phyloP scores from a whole-genome alignment of 2,329 filamentous ascomycete genomes.

The Harringtonia aguacate region DNA sequence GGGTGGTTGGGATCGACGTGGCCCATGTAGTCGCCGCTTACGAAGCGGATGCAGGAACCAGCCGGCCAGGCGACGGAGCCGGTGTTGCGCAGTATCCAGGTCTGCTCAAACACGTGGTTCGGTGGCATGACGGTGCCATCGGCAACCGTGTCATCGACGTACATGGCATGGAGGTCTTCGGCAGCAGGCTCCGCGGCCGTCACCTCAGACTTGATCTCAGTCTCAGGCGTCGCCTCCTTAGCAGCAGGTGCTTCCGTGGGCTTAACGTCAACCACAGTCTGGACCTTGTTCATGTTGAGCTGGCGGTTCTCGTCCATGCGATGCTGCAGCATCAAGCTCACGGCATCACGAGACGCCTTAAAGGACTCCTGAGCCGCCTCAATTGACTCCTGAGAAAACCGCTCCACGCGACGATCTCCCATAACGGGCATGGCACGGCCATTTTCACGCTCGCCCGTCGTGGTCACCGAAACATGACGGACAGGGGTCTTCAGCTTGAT shows the following conservation, averaged over 20 bases:
- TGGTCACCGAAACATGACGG: conserved; percentile 77
- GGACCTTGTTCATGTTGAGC: conserved; percentile 18
- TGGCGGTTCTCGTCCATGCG: neutral
- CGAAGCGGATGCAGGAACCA: conserved; percentile 81
- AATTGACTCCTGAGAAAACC: neutral
- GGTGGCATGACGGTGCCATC: conserved; percentile 67
- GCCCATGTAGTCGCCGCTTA: conserved; percentile 95
- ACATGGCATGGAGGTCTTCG: conserved; percentile 42
- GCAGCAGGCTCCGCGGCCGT: conserved; percentile 10
- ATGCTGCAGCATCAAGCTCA: neutral
- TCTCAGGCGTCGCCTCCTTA: neutral
- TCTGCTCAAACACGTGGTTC: conserved; percentile 72
- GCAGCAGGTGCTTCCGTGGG: conserved; percentile 41
- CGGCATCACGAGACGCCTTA: neutral
- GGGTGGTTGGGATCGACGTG: conserved; percentile 73
- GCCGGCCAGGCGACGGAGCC: conserved; percentile 73
- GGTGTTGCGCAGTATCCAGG: conserved; percentile 83
- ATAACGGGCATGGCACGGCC: conserved; percentile 56
- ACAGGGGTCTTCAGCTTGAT: conserved; percentile 96
- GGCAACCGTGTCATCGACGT: conserved; percentile 64
- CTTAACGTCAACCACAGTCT: conserved; percentile 64
- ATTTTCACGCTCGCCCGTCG: conserved; percentile 63
- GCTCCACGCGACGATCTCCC: conserved; percentile 46
- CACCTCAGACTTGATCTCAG: conserved; percentile 9
- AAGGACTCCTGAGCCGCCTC: neutral